These are phyloP conservation scores for Saturnispora hagleri DNA, from an alignment of 805 yeast genomes.

Conservation along the genomic window DNA sequence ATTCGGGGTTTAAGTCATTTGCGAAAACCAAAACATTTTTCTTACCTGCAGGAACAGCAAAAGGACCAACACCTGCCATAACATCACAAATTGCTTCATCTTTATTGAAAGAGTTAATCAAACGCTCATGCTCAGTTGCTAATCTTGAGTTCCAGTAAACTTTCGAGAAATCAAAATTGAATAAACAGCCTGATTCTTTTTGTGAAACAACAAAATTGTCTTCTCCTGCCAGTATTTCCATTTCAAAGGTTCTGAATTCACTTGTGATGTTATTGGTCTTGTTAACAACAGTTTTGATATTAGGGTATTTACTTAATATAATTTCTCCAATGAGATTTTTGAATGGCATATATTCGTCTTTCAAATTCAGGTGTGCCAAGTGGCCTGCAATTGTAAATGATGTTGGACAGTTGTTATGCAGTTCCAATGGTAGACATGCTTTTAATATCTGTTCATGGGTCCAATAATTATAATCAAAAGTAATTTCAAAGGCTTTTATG, in stretches of 20 bases:
- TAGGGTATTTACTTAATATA: constrained; percentile 76
- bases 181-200: constrained; percentile 76
- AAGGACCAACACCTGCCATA: constrained; percentile 98
- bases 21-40: constrained; percentile 75
- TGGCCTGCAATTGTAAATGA: constrained; percentile 94
- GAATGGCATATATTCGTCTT: constrained; percentile 77
- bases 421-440: constrained; percentile 65
- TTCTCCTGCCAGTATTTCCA: constrained; percentile 90
- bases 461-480: constrained; percentile 74
- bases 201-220: constrained; percentile 72
- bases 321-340: constrained; percentile 81
- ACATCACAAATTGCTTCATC: constrained; percentile 86
- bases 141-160: constrained; percentile 97
- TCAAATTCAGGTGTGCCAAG: constrained; percentile 82
- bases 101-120: constrained; percentile 48
- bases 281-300: constrained; percentile 82
- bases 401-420: constrained; percentile 68
- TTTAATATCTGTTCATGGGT: constrained; percentile 76
- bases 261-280: constrained; percentile 83
- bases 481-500: constrained; percentile 44
- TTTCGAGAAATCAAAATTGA: constrained; percentile 80
- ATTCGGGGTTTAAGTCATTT: constrained; percentile 87
- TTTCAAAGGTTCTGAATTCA: constrained; percentile 80
- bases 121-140: constrained; percentile 85
- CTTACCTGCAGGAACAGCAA: constrained; percentile 92